Evolutionary conservation across 1,139 yeast genomes (phyloP).

Genomic region (Magnusiomyces ingens): DNA sequence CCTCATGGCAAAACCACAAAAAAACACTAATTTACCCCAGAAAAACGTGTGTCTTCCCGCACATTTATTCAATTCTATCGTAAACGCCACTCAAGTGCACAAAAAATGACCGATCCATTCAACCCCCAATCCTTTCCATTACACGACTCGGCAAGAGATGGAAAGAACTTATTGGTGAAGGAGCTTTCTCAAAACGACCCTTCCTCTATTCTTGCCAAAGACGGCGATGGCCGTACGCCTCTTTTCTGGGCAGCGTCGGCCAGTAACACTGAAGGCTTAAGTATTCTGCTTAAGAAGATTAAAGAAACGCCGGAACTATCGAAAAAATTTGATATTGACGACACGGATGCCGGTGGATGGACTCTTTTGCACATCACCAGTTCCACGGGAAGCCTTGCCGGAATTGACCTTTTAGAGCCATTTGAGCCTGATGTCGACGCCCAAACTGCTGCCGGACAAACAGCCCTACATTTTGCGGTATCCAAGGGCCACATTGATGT

Average conservation of each 20-base stretch:
- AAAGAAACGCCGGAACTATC: slow-evolving; percentile 21
- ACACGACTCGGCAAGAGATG: slow-evolving; percentile 57
- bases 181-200: slow-evolving; percentile 46
- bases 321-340: slow-evolving; percentile 54
- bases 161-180: slow-evolving; percentile 44
- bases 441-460: slow-evolving; percentile 61
- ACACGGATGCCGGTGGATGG: slow-evolving; percentile 77
- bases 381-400: slow-evolving; percentile 57
- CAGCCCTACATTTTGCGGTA: slow-evolving; percentile 70
- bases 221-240: slow-evolving; percentile 74
- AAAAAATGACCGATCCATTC: slow-evolving; percentile 12
- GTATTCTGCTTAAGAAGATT: slow-evolving; percentile 41
- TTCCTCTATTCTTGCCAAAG: slow-evolving; percentile 41
- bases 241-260: slow-evolving; percentile 85
- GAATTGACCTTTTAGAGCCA: slow-evolving; percentile 41
- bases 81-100: not conserved
- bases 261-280: slow-evolving; percentile 49
- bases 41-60: too few relatives aligned
- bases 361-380: slow-evolving; percentile 79
- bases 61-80: not conserved
- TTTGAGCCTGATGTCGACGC: slow-evolving; percentile 44
- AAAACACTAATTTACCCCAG: too few relatives aligned
- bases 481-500: slow-evolving; percentile 56
- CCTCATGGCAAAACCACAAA: too few relatives aligned
- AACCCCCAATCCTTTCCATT: slow-evolving; percentile 27